phyloP scores from a whole-genome alignment of 148 eudicot genomes.

The Amaranthus hypochondriacus region DNA sequence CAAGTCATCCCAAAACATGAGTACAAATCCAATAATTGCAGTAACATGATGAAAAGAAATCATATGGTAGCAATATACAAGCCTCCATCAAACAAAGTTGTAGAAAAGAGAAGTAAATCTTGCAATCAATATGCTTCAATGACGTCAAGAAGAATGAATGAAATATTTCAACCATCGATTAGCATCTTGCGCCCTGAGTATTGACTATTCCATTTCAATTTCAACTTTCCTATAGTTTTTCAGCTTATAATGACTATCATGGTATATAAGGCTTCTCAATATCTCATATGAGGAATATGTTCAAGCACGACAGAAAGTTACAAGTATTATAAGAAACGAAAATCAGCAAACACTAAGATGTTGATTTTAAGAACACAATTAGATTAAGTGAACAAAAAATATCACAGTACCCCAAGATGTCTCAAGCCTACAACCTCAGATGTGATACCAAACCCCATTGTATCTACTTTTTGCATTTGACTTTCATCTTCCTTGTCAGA shows the following conservation, averaged over 20 bases:
- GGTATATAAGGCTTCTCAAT: neutral
- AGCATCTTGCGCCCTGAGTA: neutral
- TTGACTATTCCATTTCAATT: neutral
- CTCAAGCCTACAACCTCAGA: conserved; percentile 27
- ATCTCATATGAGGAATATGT: neutral
- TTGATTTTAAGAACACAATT: neutral
- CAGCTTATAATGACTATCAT: neutral
- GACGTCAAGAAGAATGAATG: neutral
- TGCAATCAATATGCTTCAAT: neutral
- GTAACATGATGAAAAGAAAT: neutral
- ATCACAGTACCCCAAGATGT: conserved; percentile 40
- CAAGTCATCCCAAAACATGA: conserved; percentile 2
- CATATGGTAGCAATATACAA: neutral
- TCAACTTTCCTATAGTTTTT: neutral
- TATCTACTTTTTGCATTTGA: conserved; percentile 38
- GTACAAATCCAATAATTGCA: conserved; percentile 6
- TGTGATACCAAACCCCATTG: conserved; percentile 32
- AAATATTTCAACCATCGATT: neutral
- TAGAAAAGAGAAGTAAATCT: neutral
- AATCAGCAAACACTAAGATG: neutral
- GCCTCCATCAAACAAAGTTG: neutral
- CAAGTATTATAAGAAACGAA: neutral
- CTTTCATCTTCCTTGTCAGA: conserved; percentile 24
- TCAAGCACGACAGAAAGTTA: neutral
- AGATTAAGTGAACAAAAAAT: neutral